phyloP scores from a whole-genome alignment of 106 monocot genomes.

The Dendrobium huoshanense region DNA sequence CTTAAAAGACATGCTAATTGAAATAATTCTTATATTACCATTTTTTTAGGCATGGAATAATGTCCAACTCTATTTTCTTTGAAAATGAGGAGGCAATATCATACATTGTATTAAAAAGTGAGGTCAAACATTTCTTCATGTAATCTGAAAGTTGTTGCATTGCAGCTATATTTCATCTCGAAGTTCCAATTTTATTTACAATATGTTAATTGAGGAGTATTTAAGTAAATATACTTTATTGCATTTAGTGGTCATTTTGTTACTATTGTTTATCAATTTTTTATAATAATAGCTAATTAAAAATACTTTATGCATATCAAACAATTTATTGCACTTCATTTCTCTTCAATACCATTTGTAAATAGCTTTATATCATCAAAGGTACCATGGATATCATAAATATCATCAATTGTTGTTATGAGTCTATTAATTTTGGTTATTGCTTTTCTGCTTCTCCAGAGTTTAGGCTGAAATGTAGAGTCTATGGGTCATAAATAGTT shows the following conservation, averaged over 20 bases:
- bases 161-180: slow-evolving; percentile 13
- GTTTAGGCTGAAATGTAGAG: slow-evolving; percentile 9
- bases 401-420: slow-evolving; percentile 38
- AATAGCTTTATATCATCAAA: slow-evolving; percentile 46
- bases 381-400: slow-evolving; percentile 59
- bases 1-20: neutral
- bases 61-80: neutral
- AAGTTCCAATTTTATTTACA: neutral
- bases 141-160: slow-evolving; percentile 16
- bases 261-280: no score
- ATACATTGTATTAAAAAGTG: slow-evolving; percentile 19
- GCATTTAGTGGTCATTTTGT: no score
- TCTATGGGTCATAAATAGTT: slow-evolving; percentile 23
- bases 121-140: slow-evolving; percentile 17
- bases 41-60: slow-evolving; percentile 6
- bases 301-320: no score
- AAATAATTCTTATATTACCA: neutral
- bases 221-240: no score
- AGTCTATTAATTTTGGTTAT: slow-evolving; percentile 16
- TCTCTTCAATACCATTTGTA: slow-evolving; percentile 43
- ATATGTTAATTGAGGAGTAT: neutral
- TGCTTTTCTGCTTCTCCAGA: slow-evolving; percentile 4
- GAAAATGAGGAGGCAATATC: slow-evolving; percentile 3
- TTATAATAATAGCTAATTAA: no score
- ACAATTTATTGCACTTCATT: neutral